Conservation (phyloP, 768 basidiomycete species). For the Suillus plorans region DNA sequence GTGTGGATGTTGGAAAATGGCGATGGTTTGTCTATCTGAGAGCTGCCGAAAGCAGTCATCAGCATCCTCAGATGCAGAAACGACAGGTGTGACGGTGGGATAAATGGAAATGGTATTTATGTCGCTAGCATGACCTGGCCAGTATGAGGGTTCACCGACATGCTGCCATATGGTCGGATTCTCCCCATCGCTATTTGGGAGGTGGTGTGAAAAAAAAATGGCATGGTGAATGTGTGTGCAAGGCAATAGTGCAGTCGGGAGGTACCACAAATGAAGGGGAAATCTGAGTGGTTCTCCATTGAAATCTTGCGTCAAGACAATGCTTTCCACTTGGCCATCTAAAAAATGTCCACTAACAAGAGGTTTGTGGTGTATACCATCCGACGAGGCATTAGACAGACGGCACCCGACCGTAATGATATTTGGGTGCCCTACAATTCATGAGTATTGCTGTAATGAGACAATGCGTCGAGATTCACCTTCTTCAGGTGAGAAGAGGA, state of each 20-base stretch:
- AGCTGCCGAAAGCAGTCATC: background rate
- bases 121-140: too few relatives aligned
- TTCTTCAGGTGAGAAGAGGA: constrained; percentile 77
- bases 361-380: constrained; percentile 72
- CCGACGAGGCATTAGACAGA: constrained; percentile 64
- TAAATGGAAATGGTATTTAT: background rate
- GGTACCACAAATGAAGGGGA: constrained; percentile 82
- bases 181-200: background rate
- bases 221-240: constrained; percentile 69
- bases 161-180: background rate
- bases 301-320: constrained; percentile 79
- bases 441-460: constrained; percentile 8
- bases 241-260: constrained; percentile 58
- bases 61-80: background rate
- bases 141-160: too few relatives aligned
- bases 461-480: constrained; percentile 41
- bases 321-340: constrained; percentile 55
- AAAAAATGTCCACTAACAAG: constrained; percentile 61
- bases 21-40: background rate
- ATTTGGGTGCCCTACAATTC: constrained; percentile 61
- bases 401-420: constrained; percentile 70
- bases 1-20: background rate
- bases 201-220: constrained; percentile 46
- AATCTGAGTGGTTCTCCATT: constrained; percentile 81
- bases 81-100: background rate